phyloP scores from a whole-genome alignment of 768 basidiomycete species.

The Tephrocybe sp. region DNA sequence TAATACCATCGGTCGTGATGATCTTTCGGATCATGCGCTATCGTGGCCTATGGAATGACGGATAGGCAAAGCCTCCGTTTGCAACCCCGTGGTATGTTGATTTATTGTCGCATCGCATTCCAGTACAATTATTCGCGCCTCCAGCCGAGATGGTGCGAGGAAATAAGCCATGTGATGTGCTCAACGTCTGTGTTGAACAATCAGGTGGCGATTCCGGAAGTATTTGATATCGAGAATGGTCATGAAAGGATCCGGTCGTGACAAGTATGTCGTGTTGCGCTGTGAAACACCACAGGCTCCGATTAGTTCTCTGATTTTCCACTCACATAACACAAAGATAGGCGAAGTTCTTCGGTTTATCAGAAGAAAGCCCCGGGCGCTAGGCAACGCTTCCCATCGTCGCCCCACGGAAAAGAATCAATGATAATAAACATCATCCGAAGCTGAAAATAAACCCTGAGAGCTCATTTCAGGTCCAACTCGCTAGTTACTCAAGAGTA shows the following conservation, averaged over 20 bases:
- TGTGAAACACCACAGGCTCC: background rate
- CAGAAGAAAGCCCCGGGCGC: background rate
- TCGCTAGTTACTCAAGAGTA: no score
- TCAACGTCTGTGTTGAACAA: background rate
- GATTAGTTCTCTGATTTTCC: background rate
- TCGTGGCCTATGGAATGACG: background rate
- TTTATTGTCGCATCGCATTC: constrained; percentile 1
- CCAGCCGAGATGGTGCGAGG: background rate
- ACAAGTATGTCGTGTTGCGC: background rate
- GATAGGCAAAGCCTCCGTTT: background rate
- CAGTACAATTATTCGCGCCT: background rate
- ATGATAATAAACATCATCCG: no score
- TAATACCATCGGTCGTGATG: constrained; percentile 11
- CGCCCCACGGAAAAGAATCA: no score
- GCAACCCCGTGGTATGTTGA: background rate
- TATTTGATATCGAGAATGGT: constrained; percentile 11
- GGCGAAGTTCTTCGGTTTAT: background rate
- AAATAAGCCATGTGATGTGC: constrained; percentile 11
- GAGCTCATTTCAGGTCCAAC: no score
- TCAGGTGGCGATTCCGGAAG: constrained; percentile 13
- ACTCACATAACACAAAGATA: background rate
- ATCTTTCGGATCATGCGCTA: constrained; percentile 13
- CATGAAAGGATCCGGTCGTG: constrained; percentile 11
- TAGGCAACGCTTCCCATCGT: no score
- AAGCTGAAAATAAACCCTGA: no score